Conservation (phyloP, 208 protist genomes). For the Leishmania gerbilli region DNA sequence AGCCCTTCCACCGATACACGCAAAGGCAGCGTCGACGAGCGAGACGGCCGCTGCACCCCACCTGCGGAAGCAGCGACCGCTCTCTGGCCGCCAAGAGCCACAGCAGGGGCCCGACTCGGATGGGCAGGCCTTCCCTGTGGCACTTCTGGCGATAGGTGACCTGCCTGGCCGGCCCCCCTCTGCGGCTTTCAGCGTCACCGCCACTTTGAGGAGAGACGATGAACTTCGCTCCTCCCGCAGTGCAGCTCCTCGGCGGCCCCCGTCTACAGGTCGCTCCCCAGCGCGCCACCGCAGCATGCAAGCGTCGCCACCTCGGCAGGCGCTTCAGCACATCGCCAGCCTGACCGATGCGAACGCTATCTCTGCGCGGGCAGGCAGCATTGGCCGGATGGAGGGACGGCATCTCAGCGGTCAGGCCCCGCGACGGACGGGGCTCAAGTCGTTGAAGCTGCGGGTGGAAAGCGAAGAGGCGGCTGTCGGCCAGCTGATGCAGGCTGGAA, state of each 20-base stretch:
- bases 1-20: conserved; percentile 3
- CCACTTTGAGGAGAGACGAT: not conserved
- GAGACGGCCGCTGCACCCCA: not conserved
- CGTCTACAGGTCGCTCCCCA: not conserved
- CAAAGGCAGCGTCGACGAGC: not conserved
- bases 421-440: not conserved
- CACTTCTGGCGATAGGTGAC: not conserved
- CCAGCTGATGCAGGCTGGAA: conserved; percentile 10
- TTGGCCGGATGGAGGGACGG: not conserved
- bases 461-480: conserved; percentile 3
- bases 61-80: not conserved
- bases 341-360: not conserved
- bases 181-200: not conserved
- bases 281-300: not conserved
- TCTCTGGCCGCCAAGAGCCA: not conserved
- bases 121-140: not conserved
- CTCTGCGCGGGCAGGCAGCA: not conserved
- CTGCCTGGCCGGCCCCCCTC: not conserved
- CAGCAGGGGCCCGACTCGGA: not conserved
- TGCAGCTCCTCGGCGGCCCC: not conserved
- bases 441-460: conserved; percentile 10
- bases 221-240: not conserved
- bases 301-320: not conserved
- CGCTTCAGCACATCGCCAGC: not conserved
- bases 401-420: not conserved